Evolutionary conservation across 108 stramenopile species (phyloP).

Genomic region (Skeletonema potamos): DNA sequence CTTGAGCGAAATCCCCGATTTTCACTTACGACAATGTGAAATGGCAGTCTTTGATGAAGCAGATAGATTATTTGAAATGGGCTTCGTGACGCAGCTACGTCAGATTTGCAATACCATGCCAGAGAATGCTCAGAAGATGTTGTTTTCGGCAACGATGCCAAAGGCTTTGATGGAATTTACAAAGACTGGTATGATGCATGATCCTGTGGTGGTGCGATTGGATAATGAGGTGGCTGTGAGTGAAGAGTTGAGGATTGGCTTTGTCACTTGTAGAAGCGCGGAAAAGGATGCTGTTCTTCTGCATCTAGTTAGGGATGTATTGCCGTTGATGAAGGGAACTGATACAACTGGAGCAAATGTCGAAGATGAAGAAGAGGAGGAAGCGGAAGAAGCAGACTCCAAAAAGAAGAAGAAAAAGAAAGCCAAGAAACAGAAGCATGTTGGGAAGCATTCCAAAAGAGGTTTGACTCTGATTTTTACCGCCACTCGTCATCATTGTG

Average conservation of each 20-base stretch:
- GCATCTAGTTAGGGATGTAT: slow-evolving; percentile 88
- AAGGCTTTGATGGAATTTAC: slow-evolving; percentile 95
- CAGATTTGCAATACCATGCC: slow-evolving; percentile 73
- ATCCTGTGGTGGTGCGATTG: slow-evolving; percentile 94
- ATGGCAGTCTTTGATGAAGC: slow-evolving; percentile 97
- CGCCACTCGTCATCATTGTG: slow-evolving; percentile 97
- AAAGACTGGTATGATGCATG: slow-evolving; percentile 91
- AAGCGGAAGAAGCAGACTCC: slow-evolving; percentile 14
- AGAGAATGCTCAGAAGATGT: slow-evolving; percentile 85
- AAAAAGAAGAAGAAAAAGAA: slow-evolving; percentile 28
- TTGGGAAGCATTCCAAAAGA: slow-evolving; percentile 45
- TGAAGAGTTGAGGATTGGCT: slow-evolving; percentile 91
- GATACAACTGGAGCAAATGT: slow-evolving; percentile 8
- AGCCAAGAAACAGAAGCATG: slow-evolving; percentile 32
- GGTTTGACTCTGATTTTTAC: slow-evolving; percentile 91
- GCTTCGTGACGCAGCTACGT: slow-evolving; percentile 90
- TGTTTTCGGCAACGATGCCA: slow-evolving; percentile 98
- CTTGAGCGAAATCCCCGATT: slow-evolving; percentile 93
- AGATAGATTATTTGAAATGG: slow-evolving; percentile 99
- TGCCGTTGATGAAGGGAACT: slow-evolving; percentile 50
- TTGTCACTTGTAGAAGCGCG: slow-evolving; percentile 83
- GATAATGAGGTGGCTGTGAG: slow-evolving; percentile 94
- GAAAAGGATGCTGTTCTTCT: slow-evolving; percentile 96
- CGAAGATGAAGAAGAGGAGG: slow-evolving; percentile 11
- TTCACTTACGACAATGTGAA: slow-evolving; percentile 80